phyloP scores from a whole-genome alignment of 805 yeast species.

The Nakazawaea laoshanensis region DNA sequence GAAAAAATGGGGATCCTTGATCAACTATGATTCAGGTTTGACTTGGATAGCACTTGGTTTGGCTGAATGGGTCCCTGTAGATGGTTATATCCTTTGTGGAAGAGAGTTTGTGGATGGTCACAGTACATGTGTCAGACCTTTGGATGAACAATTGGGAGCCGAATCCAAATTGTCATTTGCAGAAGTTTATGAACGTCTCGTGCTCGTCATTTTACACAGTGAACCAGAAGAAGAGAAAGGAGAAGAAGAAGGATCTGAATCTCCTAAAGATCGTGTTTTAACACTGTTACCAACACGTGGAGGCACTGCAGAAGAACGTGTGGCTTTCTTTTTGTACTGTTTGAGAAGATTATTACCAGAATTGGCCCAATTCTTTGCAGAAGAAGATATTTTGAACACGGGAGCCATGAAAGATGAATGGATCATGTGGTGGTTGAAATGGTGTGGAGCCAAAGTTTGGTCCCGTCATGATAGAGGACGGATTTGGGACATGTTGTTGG shows the following conservation, averaged over 20 bases:
- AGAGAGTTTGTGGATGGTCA: slow-evolving; percentile 37
- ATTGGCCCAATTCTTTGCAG: slow-evolving; percentile 63
- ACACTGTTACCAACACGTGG: slow-evolving; percentile 44
- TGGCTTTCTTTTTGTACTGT: slow-evolving; percentile 58
- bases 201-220: slow-evolving; percentile 60
- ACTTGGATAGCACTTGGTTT: slow-evolving; percentile 84
- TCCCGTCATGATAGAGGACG: slow-evolving; percentile 77
- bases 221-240: slow-evolving; percentile 1
- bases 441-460: slow-evolving; percentile 82
- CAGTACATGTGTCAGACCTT: too few species aligned
- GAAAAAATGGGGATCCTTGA: slow-evolving; percentile 68
- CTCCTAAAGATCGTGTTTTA: slow-evolving; percentile 17
- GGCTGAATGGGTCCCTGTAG: slow-evolving; percentile 84
- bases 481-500: slow-evolving; percentile 80
- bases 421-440: slow-evolving; percentile 93
- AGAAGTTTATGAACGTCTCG: slow-evolving; percentile 67
- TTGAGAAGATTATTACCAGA: slow-evolving; percentile 65
- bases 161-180: slow-evolving; percentile 50
- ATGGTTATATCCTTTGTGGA: slow-evolving; percentile 45
- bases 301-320: slow-evolving; percentile 58
- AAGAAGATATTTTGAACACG: slow-evolving; percentile 66
- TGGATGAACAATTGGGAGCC: too few species aligned
- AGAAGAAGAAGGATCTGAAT: slow-evolving; percentile 14
- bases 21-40: slow-evolving; percentile 74
- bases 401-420: slow-evolving; percentile 69